Conservation (phyloP, 768 basidiomycete genomes). For the Xerocomellus chrysenteron region DNA sequence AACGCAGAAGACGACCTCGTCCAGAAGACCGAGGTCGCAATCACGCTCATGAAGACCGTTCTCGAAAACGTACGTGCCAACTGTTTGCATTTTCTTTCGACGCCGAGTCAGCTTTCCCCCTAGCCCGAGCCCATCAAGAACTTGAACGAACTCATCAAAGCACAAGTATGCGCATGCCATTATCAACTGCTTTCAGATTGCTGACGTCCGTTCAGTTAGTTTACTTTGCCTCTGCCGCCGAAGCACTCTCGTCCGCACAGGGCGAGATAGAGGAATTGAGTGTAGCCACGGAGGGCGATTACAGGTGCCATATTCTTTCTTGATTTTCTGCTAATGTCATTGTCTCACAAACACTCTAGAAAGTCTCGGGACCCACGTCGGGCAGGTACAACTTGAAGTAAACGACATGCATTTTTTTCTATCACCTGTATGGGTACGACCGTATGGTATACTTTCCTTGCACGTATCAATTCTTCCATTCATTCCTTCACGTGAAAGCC, state of each 20-base stretch:
- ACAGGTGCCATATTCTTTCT: slow-evolving; percentile 53
- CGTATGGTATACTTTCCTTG: slow-evolving; percentile 11
- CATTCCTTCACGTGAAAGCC: background rate
- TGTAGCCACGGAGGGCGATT: slow-evolving; percentile 92
- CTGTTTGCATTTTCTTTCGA: background rate
- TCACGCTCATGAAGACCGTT: slow-evolving; percentile 96
- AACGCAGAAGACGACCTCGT: slow-evolving; percentile 95
- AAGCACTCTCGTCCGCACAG: slow-evolving; percentile 77
- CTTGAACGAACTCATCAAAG: slow-evolving; percentile 87
- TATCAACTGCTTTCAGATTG: background rate
- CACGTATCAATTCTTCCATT: slow-evolving; percentile 1
- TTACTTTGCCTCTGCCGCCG: slow-evolving; percentile 75
- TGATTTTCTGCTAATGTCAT: background rate
- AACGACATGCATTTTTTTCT: background rate
- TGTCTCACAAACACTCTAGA: slow-evolving; percentile 37
- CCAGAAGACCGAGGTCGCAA: slow-evolving; percentile 96
- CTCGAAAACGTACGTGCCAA: slow-evolving; percentile 82
- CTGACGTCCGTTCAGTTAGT: slow-evolving; percentile 47
- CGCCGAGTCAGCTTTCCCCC: background rate
- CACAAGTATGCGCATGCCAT: slow-evolving; percentile 55
- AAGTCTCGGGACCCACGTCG: slow-evolving; percentile 69
- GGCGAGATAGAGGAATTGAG: slow-evolving; percentile 92
- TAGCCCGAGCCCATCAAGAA: slow-evolving; percentile 97
- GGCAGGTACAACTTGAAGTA: background rate
- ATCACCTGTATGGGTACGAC: slow-evolving; percentile 11